Evolutionary conservation across 2,329 filamentous ascomycete genomes (phyloP).

Genomic region (Emericellopsis atlantica): DNA sequence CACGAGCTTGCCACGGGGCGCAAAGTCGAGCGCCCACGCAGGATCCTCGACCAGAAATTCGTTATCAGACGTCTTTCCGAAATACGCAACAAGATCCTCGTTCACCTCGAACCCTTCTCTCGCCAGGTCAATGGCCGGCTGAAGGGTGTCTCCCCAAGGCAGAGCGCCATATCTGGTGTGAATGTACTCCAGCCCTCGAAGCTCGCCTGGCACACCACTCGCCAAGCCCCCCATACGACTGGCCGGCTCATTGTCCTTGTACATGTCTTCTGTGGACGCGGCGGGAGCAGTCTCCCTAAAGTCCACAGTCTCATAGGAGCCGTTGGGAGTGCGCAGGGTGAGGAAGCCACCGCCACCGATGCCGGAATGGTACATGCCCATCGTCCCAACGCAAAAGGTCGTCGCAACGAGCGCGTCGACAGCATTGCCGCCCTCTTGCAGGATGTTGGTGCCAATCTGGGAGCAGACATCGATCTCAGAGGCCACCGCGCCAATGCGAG

Average conservation of each 20-base stretch:
- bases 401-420: slow-evolving; percentile 55
- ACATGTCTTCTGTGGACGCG: slow-evolving; percentile 73
- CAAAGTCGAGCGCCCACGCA: slow-evolving; percentile 75
- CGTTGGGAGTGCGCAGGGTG: slow-evolving; percentile 52
- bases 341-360: slow-evolving; percentile 73
- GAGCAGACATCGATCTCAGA: slow-evolving; percentile 49
- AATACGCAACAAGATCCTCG: slow-evolving; percentile 58
- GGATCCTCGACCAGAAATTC: slow-evolving; percentile 59
- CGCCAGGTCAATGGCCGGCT: slow-evolving; percentile 60
- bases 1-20: slow-evolving; percentile 56
- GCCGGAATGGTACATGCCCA: slow-evolving; percentile 55
- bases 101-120: slow-evolving; percentile 60
- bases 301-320: slow-evolving; percentile 67
- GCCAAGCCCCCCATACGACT: slow-evolving; percentile 62
- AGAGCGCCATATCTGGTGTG: slow-evolving; percentile 55
- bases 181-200: slow-evolving; percentile 62
- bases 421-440: slow-evolving; percentile 50
- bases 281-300: slow-evolving; percentile 77
- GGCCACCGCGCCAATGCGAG: slow-evolving; percentile 41
- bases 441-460: slow-evolving; percentile 40
- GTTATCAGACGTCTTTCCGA: slow-evolving; percentile 35
- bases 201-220: slow-evolving; percentile 54
- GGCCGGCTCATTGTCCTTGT: slow-evolving; percentile 49
- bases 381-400: slow-evolving; percentile 49
- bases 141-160: slow-evolving; percentile 53